phyloP scores from a whole-genome alignment of 331 rosid species.

The Rhamnella rubrinervis region DNA sequence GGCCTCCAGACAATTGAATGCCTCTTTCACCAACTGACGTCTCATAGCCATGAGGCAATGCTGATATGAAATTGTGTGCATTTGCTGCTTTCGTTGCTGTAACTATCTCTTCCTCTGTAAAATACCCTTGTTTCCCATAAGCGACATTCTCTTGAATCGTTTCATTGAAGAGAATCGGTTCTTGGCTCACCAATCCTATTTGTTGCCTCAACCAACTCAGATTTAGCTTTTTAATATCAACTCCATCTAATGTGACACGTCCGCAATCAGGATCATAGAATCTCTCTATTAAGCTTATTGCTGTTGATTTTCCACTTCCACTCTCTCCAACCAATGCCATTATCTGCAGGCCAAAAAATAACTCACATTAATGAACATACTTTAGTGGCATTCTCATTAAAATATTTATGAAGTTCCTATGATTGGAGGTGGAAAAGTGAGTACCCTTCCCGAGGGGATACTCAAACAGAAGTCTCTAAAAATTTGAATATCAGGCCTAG shows the following conservation, averaged over 20 bases:
- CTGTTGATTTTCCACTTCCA: constrained; percentile 67
- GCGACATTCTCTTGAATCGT: constrained; percentile 58
- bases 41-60: constrained; percentile 47
- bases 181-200: constrained; percentile 64
- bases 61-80: constrained; percentile 54
- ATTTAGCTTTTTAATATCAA: constrained; percentile 46
- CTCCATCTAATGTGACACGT: constrained; percentile 50
- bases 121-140: constrained; percentile 45
- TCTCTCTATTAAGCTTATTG: constrained; percentile 54
- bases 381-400: no score
- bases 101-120: constrained; percentile 51
- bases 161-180: constrained; percentile 53
- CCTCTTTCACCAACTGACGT: constrained; percentile 59
- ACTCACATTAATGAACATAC: background rate
- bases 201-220: constrained; percentile 61
- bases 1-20: constrained; percentile 61
- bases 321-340: constrained; percentile 62
- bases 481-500: constrained; percentile 42
- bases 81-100: constrained; percentile 59
- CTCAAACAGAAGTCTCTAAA: constrained; percentile 49
- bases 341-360: constrained; percentile 37
- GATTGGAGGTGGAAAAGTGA: background rate
- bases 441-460: constrained; percentile 55
- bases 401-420: no score
- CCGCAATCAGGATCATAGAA: constrained; percentile 61